Conservation (phyloP, 768 basidiomycete species). For the Boletus eberwhitei region DNA sequence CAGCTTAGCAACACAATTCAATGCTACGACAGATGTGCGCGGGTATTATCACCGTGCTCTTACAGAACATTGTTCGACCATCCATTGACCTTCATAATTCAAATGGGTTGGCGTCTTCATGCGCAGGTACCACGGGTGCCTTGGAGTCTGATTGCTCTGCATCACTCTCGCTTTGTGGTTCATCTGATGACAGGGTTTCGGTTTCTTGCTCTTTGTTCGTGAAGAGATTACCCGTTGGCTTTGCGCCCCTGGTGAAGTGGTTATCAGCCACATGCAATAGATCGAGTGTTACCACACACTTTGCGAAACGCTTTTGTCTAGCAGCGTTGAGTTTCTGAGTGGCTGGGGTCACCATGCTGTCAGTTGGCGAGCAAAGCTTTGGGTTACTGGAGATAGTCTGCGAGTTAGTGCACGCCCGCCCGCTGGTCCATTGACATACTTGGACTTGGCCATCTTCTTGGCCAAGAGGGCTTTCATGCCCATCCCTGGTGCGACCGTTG, state of each 20-base stretch:
- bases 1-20: slow-evolving; percentile 16
- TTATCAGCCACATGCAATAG: slow-evolving; percentile 5
- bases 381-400: slow-evolving; percentile 61
- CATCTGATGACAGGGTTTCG: slow-evolving; percentile 28
- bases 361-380: slow-evolving; percentile 87
- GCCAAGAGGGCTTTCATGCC: slow-evolving; percentile 90
- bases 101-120: slow-evolving; percentile 76
- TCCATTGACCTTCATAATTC: slow-evolving; percentile 6
- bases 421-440: slow-evolving; percentile 48
- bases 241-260: slow-evolving; percentile 44
- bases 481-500: slow-evolving; percentile 61
- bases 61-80: slow-evolving; percentile 19
- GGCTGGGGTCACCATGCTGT: slow-evolving; percentile 90
- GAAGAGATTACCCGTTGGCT: slow-evolving; percentile 61
- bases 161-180: slow-evolving; percentile 36
- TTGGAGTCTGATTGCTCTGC: slow-evolving; percentile 36
- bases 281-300: slow-evolving; percentile 48
- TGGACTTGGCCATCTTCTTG: slow-evolving; percentile 88
- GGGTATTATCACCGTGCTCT: slow-evolving; percentile 25
- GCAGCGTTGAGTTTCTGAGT: slow-evolving; percentile 89
- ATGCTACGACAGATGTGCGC: slow-evolving; percentile 24
- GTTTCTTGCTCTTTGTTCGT: slow-evolving; percentile 36
- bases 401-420: neutral
- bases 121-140: slow-evolving; percentile 30
- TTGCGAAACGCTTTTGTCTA: slow-evolving; percentile 90